Evolutionary conservation across 352 stramenopile genomes (phyloP), one percentile per base, ranked within the genome.

Genomic region (Blastocystis sp.): DNA sequence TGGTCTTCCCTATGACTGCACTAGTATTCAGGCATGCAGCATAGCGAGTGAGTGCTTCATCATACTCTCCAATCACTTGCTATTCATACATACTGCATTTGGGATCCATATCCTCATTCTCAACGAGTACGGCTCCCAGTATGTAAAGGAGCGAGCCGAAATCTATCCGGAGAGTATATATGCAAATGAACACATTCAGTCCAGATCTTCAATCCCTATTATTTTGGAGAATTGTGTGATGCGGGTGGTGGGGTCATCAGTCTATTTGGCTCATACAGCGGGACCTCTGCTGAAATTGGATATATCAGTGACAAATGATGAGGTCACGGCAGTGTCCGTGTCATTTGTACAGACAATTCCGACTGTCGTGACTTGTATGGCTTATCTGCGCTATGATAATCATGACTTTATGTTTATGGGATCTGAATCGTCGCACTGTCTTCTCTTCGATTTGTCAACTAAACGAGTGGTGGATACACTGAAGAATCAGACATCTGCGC

Each of bases 1-100:
- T 45, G 73, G 73, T 26, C 73, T 84, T 39, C 73, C 73, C 29
- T 84, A 84, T 34, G 73, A 84, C 34, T 68, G 73, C 39, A 68
- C 73, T 20, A 5, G 34, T 26, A 61, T 84, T 11, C 20, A 84
- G 53, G 43, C 73, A 18, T 23, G 59, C 34, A 3, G n/a, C 20
- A 69, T 53, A 2, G 26, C 43, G 26, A 39, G 62, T 34, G 43
- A 84, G 53, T 34, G 43, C 23, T 84, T 84, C 15, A 15, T 84
- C 37, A 26, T 84, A 3, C 20, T 64, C 13, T 66, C 43, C n/a
- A 54, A 20, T 43, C 73, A 84, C 26, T 23, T 84, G 20, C 45
- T 84, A n/a, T 84, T 84, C 26, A 26, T 15, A 59, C 62, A 66
- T 37, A 26, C 53, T 9, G 37, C 73, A 18, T 55, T 66, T 29